Conservation (phyloP, 2,329 filamentous ascomycete genomes). For the Aspergillus neotritici region DNA sequence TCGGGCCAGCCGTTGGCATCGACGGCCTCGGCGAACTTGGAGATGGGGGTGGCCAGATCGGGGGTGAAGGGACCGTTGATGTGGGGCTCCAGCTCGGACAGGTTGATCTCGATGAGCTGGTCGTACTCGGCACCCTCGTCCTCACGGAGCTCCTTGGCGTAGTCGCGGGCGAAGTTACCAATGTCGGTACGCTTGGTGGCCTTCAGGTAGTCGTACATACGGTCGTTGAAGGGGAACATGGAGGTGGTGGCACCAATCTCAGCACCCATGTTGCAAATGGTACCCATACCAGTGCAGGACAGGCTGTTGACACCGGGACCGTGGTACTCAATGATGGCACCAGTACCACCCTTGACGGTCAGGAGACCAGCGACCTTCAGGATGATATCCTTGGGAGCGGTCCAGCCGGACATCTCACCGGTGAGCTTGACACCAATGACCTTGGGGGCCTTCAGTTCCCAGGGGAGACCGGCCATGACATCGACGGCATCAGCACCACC, state of each 20-base stretch:
- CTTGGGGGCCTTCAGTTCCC: constrained; percentile 98
- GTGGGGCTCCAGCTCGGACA: constrained; percentile 90
- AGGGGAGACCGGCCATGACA: constrained; percentile 94
- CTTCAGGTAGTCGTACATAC: constrained; percentile 91
- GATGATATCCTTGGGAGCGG: constrained; percentile 92
- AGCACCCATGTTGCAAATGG: constrained; percentile 65
- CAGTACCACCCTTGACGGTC: constrained; percentile 96
- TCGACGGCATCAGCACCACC: constrained; percentile 98
- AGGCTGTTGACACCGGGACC: constrained; percentile 69
- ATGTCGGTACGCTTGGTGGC: constrained; percentile 89
- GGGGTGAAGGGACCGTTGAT: constrained; percentile 99
- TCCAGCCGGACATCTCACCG: constrained; percentile 84
- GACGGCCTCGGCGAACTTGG: constrained; percentile 91
- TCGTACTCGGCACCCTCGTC: constrained; percentile 94
- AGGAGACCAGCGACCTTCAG: constrained; percentile 94
- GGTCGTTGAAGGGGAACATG: constrained; percentile 95
- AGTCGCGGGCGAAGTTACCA: constrained; percentile 79
- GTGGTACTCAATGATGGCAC: constrained; percentile 59
- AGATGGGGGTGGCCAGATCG: constrained; percentile 94
- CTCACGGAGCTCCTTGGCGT: constrained; percentile 77
- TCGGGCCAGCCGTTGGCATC: constrained; percentile 94
- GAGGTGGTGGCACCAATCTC: constrained; percentile 74
- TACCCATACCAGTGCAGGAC: constrained; percentile 81
- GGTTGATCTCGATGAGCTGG: constrained; percentile 91
- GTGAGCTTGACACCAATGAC: constrained; percentile 94